Evolutionary conservation across 2,329 filamentous ascomycete species (phyloP).

Genomic region (Neonectria hederae): DNA sequence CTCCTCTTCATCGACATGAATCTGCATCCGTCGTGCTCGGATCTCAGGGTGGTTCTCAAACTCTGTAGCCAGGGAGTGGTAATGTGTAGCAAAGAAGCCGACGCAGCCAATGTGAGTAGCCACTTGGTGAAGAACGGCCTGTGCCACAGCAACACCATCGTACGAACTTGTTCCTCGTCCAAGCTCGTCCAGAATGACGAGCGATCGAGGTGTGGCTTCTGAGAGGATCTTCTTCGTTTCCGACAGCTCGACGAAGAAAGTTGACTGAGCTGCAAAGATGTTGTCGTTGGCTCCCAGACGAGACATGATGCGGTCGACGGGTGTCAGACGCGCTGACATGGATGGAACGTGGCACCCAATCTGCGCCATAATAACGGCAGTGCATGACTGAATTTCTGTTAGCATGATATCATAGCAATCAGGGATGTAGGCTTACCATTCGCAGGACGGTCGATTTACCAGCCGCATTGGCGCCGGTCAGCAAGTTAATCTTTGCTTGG

Average conservation of each 20-base stretch:
- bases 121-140: conserved; percentile 96
- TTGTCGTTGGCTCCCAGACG: conserved; percentile 97
- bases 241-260: conserved; percentile 96
- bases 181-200: conserved; percentile 96
- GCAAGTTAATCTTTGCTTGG: conserved; percentile 82
- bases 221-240: conserved; percentile 98
- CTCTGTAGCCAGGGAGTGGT: conserved; percentile 91
- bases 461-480: conserved; percentile 96
- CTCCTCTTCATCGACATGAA: conserved; percentile 86
- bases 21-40: conserved; percentile 87
- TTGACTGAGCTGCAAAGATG: conserved; percentile 97
- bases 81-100: conserved; percentile 98
- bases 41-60: conserved; percentile 93
- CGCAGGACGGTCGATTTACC: conserved; percentile 96
- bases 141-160: conserved; percentile 94
- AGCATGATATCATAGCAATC: background rate
- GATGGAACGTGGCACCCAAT: conserved; percentile 94
- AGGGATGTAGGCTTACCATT: conserved; percentile 71
- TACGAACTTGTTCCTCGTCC: conserved; percentile 95
- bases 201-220: conserved; percentile 90
- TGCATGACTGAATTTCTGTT: conserved; percentile 73
- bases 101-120: conserved; percentile 92
- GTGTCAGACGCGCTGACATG: conserved; percentile 82
- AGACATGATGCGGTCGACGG: conserved; percentile 98
- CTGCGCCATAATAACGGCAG: conserved; percentile 97